Evolutionary conservation across 2,329 filamentous ascomycete species (phyloP).

Genomic region (Talaromyces sp.): DNA sequence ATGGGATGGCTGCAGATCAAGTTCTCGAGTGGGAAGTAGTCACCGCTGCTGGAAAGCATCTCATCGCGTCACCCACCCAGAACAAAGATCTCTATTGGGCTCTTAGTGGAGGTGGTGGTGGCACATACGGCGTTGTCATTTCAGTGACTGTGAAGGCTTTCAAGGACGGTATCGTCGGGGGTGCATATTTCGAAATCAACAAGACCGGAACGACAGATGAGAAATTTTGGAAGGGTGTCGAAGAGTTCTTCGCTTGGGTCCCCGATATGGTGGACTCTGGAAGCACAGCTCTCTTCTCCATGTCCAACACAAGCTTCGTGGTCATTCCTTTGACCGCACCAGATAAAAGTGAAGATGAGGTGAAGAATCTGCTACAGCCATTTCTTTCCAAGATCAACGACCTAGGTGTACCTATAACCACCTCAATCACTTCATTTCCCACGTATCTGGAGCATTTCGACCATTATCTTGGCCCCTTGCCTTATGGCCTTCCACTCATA

Average conservation of each 20-base stretch:
- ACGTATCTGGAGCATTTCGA: too few relatives aligned
- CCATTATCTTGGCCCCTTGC: too few relatives aligned
- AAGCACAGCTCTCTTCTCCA: conserved; percentile 54
- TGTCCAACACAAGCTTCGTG: conserved; percentile 54
- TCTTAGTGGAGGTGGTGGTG: conserved; percentile 39
- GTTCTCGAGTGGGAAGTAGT: conserved; percentile 60
- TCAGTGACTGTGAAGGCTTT: conserved; percentile 57
- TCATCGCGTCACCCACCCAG: conserved; percentile 19
- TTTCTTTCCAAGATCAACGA: conserved; percentile 49
- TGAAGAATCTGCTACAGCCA: conserved; percentile 49
- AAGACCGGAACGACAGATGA: conserved; percentile 39
- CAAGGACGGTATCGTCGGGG: conserved; percentile 47
- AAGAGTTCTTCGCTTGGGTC: conserved; percentile 51
- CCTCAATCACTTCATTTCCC: too few relatives aligned
- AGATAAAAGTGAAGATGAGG: conserved; percentile 47
- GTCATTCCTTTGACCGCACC: conserved; percentile 54
- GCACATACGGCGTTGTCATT: conserved; percentile 61
- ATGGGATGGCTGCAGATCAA: conserved; percentile 64
- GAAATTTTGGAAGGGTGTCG: conserved; percentile 54
- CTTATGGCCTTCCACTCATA: too few relatives aligned
- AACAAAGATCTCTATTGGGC: conserved; percentile 27
- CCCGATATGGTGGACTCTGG: conserved; percentile 56
- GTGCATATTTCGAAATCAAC: conserved; percentile 50
- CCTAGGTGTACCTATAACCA: too few relatives aligned
- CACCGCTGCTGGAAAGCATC: conserved; percentile 42